A percentile compares a stretch with the other conserved stretches of the same genome.
Conservation (phyloP, 2,329 filamentous ascomycete genomes). For the Colletotrichum gigasporum region DNA sequence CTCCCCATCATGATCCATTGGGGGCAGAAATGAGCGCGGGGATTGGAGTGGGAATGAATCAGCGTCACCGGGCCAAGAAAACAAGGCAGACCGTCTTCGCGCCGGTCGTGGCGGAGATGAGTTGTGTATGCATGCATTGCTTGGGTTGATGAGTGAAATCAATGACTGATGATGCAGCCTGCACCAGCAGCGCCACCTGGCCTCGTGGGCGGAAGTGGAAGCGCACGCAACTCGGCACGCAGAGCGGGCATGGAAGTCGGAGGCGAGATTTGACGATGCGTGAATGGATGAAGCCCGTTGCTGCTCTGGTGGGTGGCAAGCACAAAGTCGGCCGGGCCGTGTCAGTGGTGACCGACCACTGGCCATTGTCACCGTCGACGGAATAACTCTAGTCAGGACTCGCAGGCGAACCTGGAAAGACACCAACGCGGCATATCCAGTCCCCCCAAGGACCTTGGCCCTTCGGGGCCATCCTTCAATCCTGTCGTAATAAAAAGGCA, state of each 20-base stretch:
- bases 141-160: not conserved
- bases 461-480: constrained; percentile 7
- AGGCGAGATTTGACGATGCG: constrained; percentile 18
- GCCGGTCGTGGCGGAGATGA: too few relatives aligned
- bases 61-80: not conserved
- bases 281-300: constrained; percentile 18
- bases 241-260: constrained; percentile 19
- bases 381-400: constrained; percentile 9
- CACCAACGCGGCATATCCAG: constrained; percentile 2
- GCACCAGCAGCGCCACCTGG: not conserved
- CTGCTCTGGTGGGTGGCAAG: constrained; percentile 7
- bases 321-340: constrained; percentile 12
- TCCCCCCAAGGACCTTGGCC: too few relatives aligned
- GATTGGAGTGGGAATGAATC: not conserved
- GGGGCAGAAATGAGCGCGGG: too few relatives aligned
- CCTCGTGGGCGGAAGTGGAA: constrained; percentile 8
- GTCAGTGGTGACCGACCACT: too few relatives aligned
- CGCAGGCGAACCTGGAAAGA: not conserved
- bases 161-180: not conserved
- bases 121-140: not conserved
- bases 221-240: constrained; percentile 20
- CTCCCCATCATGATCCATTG: too few relatives aligned
- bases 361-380: not conserved
- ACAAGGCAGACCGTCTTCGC: too few relatives aligned
- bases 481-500: constrained; percentile 5